Evolutionary conservation across 2,329 filamentous ascomycete species (phyloP), one percentile per base, ranked within the genome.

Genomic region (Fusarium sp.): DNA sequence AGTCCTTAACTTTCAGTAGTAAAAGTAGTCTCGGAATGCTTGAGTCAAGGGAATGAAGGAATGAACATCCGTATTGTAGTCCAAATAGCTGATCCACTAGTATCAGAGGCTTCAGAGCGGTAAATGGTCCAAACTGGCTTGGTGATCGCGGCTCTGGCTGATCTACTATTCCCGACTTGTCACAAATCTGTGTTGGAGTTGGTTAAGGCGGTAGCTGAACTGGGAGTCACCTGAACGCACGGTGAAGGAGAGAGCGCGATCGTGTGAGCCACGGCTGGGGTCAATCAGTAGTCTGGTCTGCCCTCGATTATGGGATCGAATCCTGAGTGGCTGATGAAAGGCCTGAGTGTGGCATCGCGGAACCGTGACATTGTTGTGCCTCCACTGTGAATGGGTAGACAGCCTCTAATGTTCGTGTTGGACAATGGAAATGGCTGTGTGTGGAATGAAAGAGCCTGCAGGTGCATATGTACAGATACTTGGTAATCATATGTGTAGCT

Each of bases 41-140:
- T 49, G 68, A 74, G 73, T 76, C 71, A 74, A 74, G 62, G 48
- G 63, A 61, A 74, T 76, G 62, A 57, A 70, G 51, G 41, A 54
- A 64, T 67, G 51, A 45, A 61, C 35, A 52, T 68, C 48, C 27
- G 37, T 31, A 62, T 49, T 54, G 37, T 60, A 67, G 54, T 56
- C 38, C 55, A 45, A 41, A 71, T 33, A 55, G 46, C 52, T 35
- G n/a, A n/a, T 63, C 52, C 42, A 49, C 42, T 56, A 44, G 46
- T 42, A 60, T n/a, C 19, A 45, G 49, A 62, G 46, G 54, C 62
- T 71, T 44, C 41, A 60, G 38, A 41, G 62, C 49, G 58, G 71
- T 61, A 45, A 73, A 60, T 19, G 49, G 45, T 66, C 61, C 38
- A 70, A 58, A 63, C 57, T 64, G 55, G 57, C 35, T 71, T 73